Percentiles rank a stretch among this genome's conserved stretches.
These are phyloP conservation scores for Nitzschia sp. DNA, from an alignment of 108 stramenopile genomes.

Conservation along the genomic window DNA sequence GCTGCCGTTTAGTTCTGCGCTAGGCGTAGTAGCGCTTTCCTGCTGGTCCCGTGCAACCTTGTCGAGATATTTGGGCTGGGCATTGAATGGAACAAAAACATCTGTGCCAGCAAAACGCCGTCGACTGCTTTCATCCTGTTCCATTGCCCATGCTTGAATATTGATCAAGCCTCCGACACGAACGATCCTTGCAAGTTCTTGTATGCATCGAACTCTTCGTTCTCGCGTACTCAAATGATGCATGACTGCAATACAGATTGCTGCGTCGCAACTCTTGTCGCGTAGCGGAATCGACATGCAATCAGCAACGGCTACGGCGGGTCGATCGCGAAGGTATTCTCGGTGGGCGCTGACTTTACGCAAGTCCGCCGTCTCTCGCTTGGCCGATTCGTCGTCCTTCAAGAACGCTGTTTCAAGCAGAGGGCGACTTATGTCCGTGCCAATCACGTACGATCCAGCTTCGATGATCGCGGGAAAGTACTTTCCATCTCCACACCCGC, in stretches of 20 bases:
- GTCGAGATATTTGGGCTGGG: slow-evolving; percentile 82
- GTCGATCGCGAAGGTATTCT: slow-evolving; percentile 52
- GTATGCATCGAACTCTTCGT: slow-evolving; percentile 82
- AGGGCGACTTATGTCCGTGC: slow-evolving; percentile 88
- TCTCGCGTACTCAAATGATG: slow-evolving; percentile 93
- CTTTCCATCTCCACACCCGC: slow-evolving; percentile 98
- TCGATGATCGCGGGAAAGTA: slow-evolving; percentile 82
- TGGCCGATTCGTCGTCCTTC: slow-evolving; percentile 15
- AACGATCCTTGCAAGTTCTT: slow-evolving; percentile 85
- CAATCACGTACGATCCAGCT: slow-evolving; percentile 85
- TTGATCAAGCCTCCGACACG: slow-evolving; percentile 84
- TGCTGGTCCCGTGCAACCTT: slow-evolving; percentile 14
- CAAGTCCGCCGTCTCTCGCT: slow-evolving; percentile 51
- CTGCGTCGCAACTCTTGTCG: slow-evolving; percentile 87
- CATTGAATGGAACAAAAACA: slow-evolving; percentile 97
- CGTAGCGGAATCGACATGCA: slow-evolving; percentile 88
- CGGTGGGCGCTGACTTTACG: slow-evolving; percentile 54
- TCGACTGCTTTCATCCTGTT: slow-evolving; percentile 84
- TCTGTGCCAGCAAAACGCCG: slow-evolving; percentile 89
- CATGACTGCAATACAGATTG: slow-evolving; percentile 98
- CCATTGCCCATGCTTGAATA: slow-evolving; percentile 97
- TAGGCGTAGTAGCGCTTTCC: background rate
- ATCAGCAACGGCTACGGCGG: slow-evolving; percentile 89
- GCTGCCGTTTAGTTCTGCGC: slow-evolving; percentile 1
- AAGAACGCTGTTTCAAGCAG: slow-evolving; percentile 61